Conservation (phyloP, 257 asterid genomes). For the Fraxinus cuspidata region DNA sequence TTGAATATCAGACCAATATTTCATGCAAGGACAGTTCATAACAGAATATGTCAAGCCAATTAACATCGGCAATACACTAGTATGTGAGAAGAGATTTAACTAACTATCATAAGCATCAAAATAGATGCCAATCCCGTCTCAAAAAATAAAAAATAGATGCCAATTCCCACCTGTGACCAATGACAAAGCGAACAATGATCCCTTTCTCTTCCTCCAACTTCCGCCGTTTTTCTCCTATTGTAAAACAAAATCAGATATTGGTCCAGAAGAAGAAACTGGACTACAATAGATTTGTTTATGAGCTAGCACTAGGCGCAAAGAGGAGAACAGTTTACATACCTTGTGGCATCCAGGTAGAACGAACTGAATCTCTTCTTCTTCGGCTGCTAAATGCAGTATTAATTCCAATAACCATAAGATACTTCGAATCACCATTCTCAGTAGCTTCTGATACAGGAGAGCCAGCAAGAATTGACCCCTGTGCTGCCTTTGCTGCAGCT, state of each 20-base stretch:
- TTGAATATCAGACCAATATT: not conserved
- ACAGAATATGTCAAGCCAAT: not conserved
- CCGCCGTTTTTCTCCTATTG: conserved; percentile 62
- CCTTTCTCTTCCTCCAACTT: conserved; percentile 79
- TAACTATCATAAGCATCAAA: not conserved
- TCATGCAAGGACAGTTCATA: not conserved
- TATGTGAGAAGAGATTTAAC: not conserved
- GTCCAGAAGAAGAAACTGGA: conserved; percentile 8
- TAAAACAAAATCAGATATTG: conserved; percentile 22
- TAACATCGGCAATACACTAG: not conserved
- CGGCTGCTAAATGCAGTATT: conserved; percentile 96
- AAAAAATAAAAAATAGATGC: not conserved
- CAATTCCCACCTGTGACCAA: conserved; percentile 69
- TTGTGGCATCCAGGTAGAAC: conserved; percentile 97
- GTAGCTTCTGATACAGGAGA: conserved; percentile 64
- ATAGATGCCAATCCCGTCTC: not conserved
- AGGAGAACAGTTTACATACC: conserved; percentile 36
- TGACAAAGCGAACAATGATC: conserved; percentile 74
- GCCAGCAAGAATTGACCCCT: conserved; percentile 65
- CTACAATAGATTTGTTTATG: not conserved
- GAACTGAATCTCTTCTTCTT: conserved; percentile 85
- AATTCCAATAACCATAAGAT: conserved; percentile 76
- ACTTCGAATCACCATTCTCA: conserved; percentile 47
- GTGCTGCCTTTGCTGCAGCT: conserved; percentile 82
- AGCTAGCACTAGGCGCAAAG: not conserved